These are phyloP conservation scores for Kwoniella bestiolae DNA, from an alignment of 768 basidiomycete species.

Conservation along the genomic window DNA sequence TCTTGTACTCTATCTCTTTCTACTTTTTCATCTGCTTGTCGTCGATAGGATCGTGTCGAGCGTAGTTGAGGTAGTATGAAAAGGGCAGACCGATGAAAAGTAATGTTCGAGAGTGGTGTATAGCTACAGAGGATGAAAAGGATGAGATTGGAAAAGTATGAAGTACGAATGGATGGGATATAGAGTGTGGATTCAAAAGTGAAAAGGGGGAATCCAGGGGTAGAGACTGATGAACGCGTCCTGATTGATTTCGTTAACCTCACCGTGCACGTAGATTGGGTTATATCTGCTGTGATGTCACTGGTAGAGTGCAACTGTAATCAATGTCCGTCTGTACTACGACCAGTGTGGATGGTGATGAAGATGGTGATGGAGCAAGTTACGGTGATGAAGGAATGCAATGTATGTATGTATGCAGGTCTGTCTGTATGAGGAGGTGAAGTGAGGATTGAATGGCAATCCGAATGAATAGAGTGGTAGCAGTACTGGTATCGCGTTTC, in stretches of 20 bases:
- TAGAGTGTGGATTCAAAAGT: constrained; percentile 8
- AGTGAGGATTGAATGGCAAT: neutral
- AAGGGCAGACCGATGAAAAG: neutral
- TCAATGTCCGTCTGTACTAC: neutral
- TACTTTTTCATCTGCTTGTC: neutral
- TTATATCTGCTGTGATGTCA: constrained; percentile 22
- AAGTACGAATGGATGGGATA: constrained; percentile 17
- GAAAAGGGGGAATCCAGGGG: too few relatives aligned
- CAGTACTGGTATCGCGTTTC: neutral
- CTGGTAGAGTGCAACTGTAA: too few relatives aligned
- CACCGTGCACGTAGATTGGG: constrained; percentile 19
- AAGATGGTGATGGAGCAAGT: neutral
- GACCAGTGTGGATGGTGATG: neutral
- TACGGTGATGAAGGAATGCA: neutral
- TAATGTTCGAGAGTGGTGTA: neutral
- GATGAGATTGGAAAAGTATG: neutral
- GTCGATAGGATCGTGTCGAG: neutral
- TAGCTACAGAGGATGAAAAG: constrained; percentile 1
- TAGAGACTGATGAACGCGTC: constrained; percentile 25
- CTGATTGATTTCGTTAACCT: neutral
- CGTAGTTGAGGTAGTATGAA: neutral
- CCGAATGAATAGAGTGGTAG: neutral
- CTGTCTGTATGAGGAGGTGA: neutral
- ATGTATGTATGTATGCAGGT: neutral
- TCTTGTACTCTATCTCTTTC: neutral